phyloP scores from a whole-genome alignment of 2,329 filamentous ascomycete genomes.

The Cordyceps cateniannulata region DNA sequence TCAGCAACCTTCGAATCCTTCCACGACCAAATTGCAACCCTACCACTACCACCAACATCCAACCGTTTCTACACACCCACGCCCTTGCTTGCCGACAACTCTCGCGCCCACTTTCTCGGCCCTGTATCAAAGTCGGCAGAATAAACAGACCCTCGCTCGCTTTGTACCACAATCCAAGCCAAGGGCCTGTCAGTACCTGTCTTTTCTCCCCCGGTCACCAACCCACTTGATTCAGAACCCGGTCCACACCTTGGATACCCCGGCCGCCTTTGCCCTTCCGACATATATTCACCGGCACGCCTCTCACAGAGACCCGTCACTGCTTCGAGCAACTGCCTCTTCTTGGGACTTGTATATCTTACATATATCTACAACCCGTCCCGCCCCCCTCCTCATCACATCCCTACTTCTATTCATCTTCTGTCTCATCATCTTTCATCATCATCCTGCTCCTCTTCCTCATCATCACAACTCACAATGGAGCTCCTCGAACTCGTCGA shows the following conservation, averaged over 20 bases:
- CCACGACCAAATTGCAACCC: not conserved
- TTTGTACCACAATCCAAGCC: constrained; percentile 6
- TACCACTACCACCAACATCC: not conserved
- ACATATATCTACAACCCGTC: not conserved
- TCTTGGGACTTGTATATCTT: constrained; percentile 3
- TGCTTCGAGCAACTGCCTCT: constrained; percentile 4
- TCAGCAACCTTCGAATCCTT: not conserved
- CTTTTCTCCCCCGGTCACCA: constrained; percentile 12
- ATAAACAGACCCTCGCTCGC: constrained; percentile 11
- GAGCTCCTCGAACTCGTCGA: constrained; percentile 60
- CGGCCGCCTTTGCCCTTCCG: constrained; percentile 6
- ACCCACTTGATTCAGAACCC: constrained; percentile 13
- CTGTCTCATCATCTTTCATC: not conserved
- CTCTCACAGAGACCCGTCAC: constrained; percentile 6
- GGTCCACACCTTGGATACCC: constrained; percentile 11
- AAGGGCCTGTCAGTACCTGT: constrained; percentile 12
- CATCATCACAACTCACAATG: constrained; percentile 32
- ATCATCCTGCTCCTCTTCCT: not conserved
- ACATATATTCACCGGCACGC: constrained; percentile 13
- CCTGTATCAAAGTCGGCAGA: constrained; percentile 7
- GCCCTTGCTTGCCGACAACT: constrained; percentile 9
- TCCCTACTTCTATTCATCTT: constrained; percentile 1
- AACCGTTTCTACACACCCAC: not conserved
- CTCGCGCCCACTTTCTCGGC: constrained; percentile 6
- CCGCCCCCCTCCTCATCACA: not conserved